These are phyloP conservation scores for Tricholoma furcatifolium DNA, from an alignment of 768 basidiomycete genomes.

Conservation along the genomic window DNA sequence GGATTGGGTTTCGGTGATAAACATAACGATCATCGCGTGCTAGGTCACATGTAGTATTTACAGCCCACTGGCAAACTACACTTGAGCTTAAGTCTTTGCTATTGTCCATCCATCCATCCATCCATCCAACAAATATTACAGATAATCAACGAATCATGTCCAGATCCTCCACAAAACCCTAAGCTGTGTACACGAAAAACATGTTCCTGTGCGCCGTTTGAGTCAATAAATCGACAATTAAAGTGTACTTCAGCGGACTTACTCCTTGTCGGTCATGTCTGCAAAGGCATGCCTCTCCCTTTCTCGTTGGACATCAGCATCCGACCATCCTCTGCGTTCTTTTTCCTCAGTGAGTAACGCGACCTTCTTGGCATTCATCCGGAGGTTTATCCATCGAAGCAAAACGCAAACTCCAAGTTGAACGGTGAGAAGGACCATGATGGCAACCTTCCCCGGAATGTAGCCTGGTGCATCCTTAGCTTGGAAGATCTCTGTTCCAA, in stretches of 20 bases:
- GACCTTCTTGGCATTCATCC: conserved; percentile 49
- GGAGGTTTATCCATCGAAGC: conserved; percentile 53
- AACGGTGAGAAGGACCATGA: conserved; percentile 55
- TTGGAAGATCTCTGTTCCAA: conserved; percentile 63
- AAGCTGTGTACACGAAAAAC: conserved; percentile 59
- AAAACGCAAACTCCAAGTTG: conserved; percentile 48
- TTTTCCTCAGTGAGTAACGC: conserved; percentile 41
- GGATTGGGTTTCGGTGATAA: too few species aligned
- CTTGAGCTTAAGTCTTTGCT: too few species aligned
- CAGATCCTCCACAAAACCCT: conserved; percentile 6
- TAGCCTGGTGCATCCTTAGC: conserved; percentile 61
- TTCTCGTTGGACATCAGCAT: conserved; percentile 55
- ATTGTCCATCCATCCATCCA: too few species aligned
- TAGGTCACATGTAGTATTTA: too few species aligned
- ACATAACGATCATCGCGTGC: too few species aligned
- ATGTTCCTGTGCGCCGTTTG: conserved; percentile 41
- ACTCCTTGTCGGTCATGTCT: conserved; percentile 66
- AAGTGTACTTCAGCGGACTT: conserved; percentile 23
- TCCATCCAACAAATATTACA: too few species aligned
- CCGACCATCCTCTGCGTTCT: conserved; percentile 51
- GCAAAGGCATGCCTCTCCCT: conserved; percentile 61
- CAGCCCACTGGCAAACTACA: too few species aligned
- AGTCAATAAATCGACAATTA: conserved; percentile 2
- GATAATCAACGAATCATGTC: too few species aligned
- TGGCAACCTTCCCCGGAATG: conserved; percentile 65